Evolutionary conservation across 2,329 filamentous ascomycete species (phyloP).

Genomic region (Polytolypa hystricis): DNA sequence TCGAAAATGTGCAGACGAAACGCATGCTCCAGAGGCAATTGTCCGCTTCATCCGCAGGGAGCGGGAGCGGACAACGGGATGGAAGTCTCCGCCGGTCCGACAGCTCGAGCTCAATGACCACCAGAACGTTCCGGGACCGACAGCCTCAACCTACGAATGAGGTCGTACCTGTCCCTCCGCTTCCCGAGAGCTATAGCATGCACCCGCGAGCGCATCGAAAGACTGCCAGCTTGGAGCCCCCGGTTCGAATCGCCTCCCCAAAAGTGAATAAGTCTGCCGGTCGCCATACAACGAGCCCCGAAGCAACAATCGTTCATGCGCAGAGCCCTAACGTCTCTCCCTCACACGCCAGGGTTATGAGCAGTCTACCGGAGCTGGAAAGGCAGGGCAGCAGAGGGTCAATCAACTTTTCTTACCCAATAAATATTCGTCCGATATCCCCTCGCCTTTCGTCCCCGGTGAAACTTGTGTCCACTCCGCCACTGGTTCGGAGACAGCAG

Average conservation of each 20-base stretch:
- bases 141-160: constrained; percentile 45
- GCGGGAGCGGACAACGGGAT: constrained; percentile 31
- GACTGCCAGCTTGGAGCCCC: constrained; percentile 42
- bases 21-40: constrained; percentile 62
- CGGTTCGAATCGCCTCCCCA: constrained; percentile 36
- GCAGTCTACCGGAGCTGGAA: constrained; percentile 26
- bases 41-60: constrained; percentile 58
- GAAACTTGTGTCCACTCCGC: constrained; percentile 1
- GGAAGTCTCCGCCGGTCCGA: constrained; percentile 49
- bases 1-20: constrained; percentile 78
- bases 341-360: constrained; percentile 13
- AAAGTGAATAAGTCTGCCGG: no score
- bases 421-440: constrained; percentile 31
- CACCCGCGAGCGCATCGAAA: constrained; percentile 29
- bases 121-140: constrained; percentile 73
- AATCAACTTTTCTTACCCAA: constrained; percentile 40
- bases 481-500: no score
- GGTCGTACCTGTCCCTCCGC: constrained; percentile 58
- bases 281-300: no score
- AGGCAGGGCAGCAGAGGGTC: constrained; percentile 32
- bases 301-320: no score
- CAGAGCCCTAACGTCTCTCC: constrained; percentile 13
- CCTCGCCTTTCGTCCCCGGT: constrained; percentile 19
- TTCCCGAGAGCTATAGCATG: constrained; percentile 45
- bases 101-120: constrained; percentile 75